Conservation (phyloP, 768 basidiomycete species). For the Tubosaeta sp. region DNA sequence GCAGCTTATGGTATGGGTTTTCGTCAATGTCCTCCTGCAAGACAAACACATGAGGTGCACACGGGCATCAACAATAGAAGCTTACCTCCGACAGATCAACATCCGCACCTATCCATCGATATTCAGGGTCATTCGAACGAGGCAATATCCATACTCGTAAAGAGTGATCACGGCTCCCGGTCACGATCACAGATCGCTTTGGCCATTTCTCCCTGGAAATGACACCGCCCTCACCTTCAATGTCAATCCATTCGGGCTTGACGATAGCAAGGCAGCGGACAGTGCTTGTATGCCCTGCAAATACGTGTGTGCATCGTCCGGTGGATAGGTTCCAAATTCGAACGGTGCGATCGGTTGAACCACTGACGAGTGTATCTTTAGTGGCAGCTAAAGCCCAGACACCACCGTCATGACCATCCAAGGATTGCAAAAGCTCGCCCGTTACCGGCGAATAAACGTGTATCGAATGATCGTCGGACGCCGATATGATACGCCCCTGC, state of each 20-base stretch:
- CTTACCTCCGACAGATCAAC: constrained; percentile 51
- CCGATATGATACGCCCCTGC: constrained; percentile 90
- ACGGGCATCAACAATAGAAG: constrained; percentile 1
- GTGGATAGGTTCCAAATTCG: constrained; percentile 84
- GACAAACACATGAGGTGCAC: constrained; percentile 10
- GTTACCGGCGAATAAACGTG: constrained; percentile 89
- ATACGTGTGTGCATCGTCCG: constrained; percentile 85
- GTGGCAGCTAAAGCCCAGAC: constrained; percentile 95
- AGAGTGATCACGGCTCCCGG: constrained; percentile 65
- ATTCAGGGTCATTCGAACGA: constrained; percentile 69
- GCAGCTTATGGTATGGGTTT: constrained; percentile 87
- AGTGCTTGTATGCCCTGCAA: constrained; percentile 94
- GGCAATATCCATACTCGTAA: constrained; percentile 67
- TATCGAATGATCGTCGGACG: constrained; percentile 96
- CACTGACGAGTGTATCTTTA: constrained; percentile 85
- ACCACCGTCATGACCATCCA: constrained; percentile 91
- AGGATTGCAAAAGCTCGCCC: constrained; percentile 65
- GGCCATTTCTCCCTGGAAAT: constrained; percentile 69
- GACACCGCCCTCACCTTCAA: constrained; percentile 58
- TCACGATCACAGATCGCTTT: constrained; percentile 67
- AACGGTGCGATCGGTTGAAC: constrained; percentile 91
- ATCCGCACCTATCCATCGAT: constrained; percentile 60
- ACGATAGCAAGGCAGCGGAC: constrained; percentile 95
- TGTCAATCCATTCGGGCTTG: constrained; percentile 83
- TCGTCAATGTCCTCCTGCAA: constrained; percentile 58